Evolutionary conservation across 148 eudicot genomes (phyloP), one percentile per base, ranked within the genome.

Genomic region (Hydrangea macrophylla): DNA sequence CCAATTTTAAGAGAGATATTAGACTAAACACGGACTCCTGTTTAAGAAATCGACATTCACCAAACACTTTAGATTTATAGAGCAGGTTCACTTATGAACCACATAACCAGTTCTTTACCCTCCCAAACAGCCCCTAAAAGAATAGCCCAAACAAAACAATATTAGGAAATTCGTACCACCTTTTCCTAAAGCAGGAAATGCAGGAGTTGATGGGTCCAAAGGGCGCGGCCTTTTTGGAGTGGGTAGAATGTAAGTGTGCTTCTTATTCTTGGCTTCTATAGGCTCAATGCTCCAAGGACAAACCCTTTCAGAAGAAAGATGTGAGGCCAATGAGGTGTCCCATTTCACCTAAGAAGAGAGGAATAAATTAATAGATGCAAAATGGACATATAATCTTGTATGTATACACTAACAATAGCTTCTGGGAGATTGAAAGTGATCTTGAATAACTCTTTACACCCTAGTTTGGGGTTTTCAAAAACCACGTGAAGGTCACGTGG

Each of bases 261-360:
- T 50, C 59, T 26, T 70, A 44, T 53, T 70, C 32, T 5, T 25
- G 10, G 25, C 28, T 28, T 27, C 69, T 11, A 64, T 15, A 56
- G 32, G 63, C 33, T 64, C 63, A 32, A 72, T 72, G 63, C 27
- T 57, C 75, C 75, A 72, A 39, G 62, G 75, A 42, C 70, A 72
- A 40, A 72, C 70, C 70, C 64, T 64, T 15, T 64, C 45, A 8
- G 70, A 70, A 28, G 33, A 9, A 56, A 42, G 25, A 11, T n/a
- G 24, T 4, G 15, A 31, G 9, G 2, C 54, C 17, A 56, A 55
- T 22, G 13, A 3, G 32, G 30, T 42, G 45, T 64, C 75, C 75
- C 75, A 72, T 72, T 63, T 17, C 62, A 72, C 75, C 70, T 64
- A 18, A 48, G 25, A 10, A 8, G 17, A 17, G 39, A n/a, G 10